phyloP scores from a whole-genome alignment of 106 monocot species.

The Dactylorhiza incarnata region DNA sequence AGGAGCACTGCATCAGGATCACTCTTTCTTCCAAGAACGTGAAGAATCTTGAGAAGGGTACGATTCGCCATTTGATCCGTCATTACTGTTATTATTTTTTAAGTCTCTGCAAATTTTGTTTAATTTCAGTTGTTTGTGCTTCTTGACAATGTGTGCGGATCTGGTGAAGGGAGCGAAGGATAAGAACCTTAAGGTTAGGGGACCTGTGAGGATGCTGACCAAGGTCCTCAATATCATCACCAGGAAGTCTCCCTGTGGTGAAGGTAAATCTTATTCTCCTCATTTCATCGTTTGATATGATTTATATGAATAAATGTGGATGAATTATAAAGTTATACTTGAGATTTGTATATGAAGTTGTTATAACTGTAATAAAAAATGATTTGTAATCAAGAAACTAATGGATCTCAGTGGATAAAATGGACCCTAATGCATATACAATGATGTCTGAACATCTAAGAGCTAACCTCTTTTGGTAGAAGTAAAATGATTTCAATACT shows the following conservation, averaged over 20 bases:
- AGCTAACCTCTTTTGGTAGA: too few relatives aligned
- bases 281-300: too few relatives aligned
- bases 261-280: constrained; percentile 26
- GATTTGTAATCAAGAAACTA: too few relatives aligned
- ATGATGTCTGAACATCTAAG: too few relatives aligned
- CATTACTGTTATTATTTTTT: background rate
- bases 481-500: too few relatives aligned
- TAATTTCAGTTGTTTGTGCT: background rate
- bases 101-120: background rate
- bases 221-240: constrained; percentile 73
- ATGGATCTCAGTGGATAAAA: too few relatives aligned
- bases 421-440: too few relatives aligned
- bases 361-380: too few relatives aligned
- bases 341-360: too few relatives aligned
- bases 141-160: constrained; percentile 48
- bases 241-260: constrained; percentile 71
- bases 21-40: constrained; percentile 84
- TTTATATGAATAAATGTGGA: too few relatives aligned
- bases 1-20: constrained; percentile 69
- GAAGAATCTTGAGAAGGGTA: constrained; percentile 89
- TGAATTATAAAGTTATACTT: too few relatives aligned
- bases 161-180: constrained; percentile 70
- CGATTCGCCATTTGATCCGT: background rate
- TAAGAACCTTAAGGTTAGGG: constrained; percentile 51
- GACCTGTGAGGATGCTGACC: constrained; percentile 75